These are phyloP conservation scores for Epichloe aotearoae DNA, from an alignment of 2,329 filamentous ascomycete genomes.

Conservation along the genomic window DNA sequence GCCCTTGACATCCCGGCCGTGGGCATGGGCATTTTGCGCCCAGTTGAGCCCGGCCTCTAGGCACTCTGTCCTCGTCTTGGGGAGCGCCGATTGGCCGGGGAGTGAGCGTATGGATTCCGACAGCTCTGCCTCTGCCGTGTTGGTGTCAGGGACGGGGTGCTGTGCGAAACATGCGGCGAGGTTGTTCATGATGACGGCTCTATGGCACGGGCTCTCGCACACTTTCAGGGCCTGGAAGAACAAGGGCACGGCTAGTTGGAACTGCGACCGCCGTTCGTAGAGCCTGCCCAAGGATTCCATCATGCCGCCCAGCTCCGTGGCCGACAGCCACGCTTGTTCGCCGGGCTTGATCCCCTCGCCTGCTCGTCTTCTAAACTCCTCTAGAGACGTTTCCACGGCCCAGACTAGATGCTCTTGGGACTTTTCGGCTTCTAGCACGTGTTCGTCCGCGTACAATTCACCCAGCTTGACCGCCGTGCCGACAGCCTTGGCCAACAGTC, in stretches of 20 bases:
- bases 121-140: slow-evolving; percentile 13
- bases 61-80: slow-evolving; percentile 42
- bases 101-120: slow-evolving; percentile 16
- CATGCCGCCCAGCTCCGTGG: slow-evolving; percentile 58
- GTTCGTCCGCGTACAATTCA: slow-evolving; percentile 64
- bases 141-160: slow-evolving; percentile 33
- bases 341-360: slow-evolving; percentile 54
- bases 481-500: slow-evolving; percentile 60
- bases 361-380: slow-evolving; percentile 57
- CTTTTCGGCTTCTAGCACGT: slow-evolving; percentile 58
- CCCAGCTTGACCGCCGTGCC: slow-evolving; percentile 73
- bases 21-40: slow-evolving; percentile 62
- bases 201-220: slow-evolving; percentile 56
- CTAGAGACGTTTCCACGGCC: slow-evolving; percentile 67
- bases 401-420: slow-evolving; percentile 64
- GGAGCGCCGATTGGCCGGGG: slow-evolving; percentile 16
- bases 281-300: slow-evolving; percentile 64
- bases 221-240: slow-evolving; percentile 74
- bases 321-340: slow-evolving; percentile 58
- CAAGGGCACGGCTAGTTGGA: slow-evolving; percentile 72
- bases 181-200: slow-evolving; percentile 78
- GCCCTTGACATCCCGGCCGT: slow-evolving; percentile 51
- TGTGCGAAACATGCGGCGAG: slow-evolving; percentile 61
- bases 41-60: slow-evolving; percentile 61
- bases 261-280: slow-evolving; percentile 61